Evolutionary conservation across 345 rosid species (phyloP).

Genomic region (Salix dunnii): DNA sequence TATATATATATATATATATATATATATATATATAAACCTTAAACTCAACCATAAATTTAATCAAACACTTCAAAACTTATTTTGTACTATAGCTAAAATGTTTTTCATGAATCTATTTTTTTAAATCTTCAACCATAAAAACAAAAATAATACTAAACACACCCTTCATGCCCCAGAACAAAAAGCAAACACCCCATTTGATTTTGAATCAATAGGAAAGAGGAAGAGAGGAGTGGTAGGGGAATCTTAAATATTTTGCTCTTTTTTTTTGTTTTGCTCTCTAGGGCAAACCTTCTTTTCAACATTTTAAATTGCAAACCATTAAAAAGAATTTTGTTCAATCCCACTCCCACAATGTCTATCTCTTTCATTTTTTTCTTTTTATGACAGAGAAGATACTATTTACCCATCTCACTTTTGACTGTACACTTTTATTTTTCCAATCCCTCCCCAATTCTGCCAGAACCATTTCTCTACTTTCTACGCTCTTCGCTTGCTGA

Average conservation of each 20-base stretch:
- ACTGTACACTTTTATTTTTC: conserved; percentile 11
- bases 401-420: background rate
- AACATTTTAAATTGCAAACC: conserved; percentile 1
- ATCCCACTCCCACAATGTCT: background rate
- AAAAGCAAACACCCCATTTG: background rate
- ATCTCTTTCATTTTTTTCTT: too few relatives aligned
- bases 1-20: too few relatives aligned
- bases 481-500: background rate
- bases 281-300: conserved; percentile 5
- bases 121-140: too few relatives aligned
- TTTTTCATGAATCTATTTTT: too few relatives aligned
- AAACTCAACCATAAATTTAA: too few relatives aligned
- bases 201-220: background rate
- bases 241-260: background rate
- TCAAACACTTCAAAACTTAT: too few relatives aligned
- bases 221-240: background rate
- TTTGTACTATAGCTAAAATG: too few relatives aligned
- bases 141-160: too few relatives aligned
- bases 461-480: conserved; percentile 5
- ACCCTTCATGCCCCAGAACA: too few relatives aligned
- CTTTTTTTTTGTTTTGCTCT: background rate
- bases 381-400: too few relatives aligned
- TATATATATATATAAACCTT: too few relatives aligned
- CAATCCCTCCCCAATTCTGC: background rate
- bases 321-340: background rate